Base-by-base conservation (phyloP, 2,329 filamentous ascomycete genomes). In the Cladophialophora exuberans region DNA sequence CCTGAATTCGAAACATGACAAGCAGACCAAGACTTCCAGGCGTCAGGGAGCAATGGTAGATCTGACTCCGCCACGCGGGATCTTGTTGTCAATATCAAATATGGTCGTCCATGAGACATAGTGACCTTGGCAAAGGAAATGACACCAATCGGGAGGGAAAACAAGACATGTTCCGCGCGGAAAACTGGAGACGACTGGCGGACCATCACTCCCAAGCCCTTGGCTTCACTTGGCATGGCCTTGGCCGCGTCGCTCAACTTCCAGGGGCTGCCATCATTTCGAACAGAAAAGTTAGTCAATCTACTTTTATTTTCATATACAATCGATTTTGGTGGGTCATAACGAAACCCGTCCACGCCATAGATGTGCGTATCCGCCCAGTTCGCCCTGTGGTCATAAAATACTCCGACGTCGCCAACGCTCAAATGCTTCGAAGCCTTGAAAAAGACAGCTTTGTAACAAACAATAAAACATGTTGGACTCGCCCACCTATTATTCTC, bases 331-430 rank as follows among this genome's bases (percentile, higher is more conserved):
- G 15, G n/a, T 18, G 7, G 2, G 35, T 20, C 18, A 11, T 11
- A 18, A n/a, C n/a, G n/a, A n/a, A n/a, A n/a, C n/a, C n/a, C n/a
- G n/a, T n/a, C n/a, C n/a, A n/a, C n/a, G n/a, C n/a, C n/a, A n/a
- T n/a, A n/a, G n/a, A n/a, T n/a, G n/a, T n/a, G n/a, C n/a, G n/a
- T n/a, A n/a, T n/a, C n/a, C n/a, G n/a, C n/a, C n/a, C n/a, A n/a
- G n/a, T n/a, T n/a, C n/a, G n/a, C n/a, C n/a, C n/a, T n/a, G n/a
- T n/a, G 15, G 35, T 18, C 35, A 20, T 7, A 38, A 5, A 49
- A 23, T 22, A 47, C 36, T 41, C 56, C 56, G 17, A 31, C 38
- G 43, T 47, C 56, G 51, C 56, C 56, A 18, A 47, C 26, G 56
- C 56, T 58, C 51, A 52, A 57, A 52, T 53, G 38, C 39, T 41